Conservation (phyloP, 1,284 basidiomycete species). For the Phlebopus sp. region DNA sequence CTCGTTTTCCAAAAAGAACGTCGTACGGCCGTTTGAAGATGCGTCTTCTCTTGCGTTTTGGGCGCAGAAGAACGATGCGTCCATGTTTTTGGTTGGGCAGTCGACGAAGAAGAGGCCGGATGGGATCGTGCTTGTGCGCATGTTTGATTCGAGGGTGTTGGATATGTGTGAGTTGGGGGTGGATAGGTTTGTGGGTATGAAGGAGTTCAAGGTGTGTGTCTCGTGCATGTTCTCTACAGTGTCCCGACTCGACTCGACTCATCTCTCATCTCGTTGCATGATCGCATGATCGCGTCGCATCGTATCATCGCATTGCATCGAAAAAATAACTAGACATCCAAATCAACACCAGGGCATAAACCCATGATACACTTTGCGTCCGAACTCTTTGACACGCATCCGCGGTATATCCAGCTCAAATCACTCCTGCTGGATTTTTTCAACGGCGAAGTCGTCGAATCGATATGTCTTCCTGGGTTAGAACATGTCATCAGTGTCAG, state of each 20-base stretch:
- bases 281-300: too few relatives aligned
- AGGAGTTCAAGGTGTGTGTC: constrained; percentile 72
- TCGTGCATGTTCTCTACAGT: too few relatives aligned
- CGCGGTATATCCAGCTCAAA: constrained; percentile 89
- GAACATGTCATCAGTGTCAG: constrained; percentile 92
- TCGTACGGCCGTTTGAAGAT: constrained; percentile 90
- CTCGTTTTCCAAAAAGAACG: constrained; percentile 94
- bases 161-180: constrained; percentile 97
- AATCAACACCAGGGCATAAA: constrained; percentile 88
- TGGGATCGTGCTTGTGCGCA: constrained; percentile 82
- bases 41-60: constrained; percentile 88
- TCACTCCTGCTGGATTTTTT: constrained; percentile 90
- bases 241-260: too few relatives aligned
- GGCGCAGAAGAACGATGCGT: constrained; percentile 92
- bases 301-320: too few relatives aligned
- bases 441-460: constrained; percentile 82
- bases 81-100: constrained; percentile 87
- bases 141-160: constrained; percentile 84
- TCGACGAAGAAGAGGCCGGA: constrained; percentile 95
- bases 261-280: too few relatives aligned
- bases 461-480: constrained; percentile 81
- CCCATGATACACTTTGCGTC: constrained; percentile 96
- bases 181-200: constrained; percentile 76
- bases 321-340: constrained; percentile 84
- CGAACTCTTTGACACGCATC: constrained; percentile 89